Evolutionary conservation across 2,329 filamentous ascomycete species (phyloP).

Genomic region (Teratosphaeria destructans): DNA sequence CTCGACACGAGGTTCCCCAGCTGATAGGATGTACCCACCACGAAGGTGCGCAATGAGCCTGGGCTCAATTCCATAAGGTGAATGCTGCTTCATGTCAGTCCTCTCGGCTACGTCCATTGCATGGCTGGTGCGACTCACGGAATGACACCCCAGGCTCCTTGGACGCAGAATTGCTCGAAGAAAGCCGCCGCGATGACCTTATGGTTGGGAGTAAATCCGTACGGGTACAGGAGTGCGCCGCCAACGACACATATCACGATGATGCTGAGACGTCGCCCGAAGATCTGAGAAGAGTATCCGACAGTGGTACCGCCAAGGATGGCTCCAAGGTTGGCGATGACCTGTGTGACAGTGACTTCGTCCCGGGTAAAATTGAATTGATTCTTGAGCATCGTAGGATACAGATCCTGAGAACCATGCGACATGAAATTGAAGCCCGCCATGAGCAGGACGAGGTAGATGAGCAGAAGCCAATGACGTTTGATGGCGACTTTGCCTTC

Average conservation of each 20-base stretch:
- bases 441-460: slow-evolving; percentile 79
- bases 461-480: slow-evolving; percentile 68
- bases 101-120: neutral
- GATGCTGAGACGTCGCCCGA: slow-evolving; percentile 39
- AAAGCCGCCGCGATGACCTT: slow-evolving; percentile 69
- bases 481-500: slow-evolving; percentile 72
- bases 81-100: slow-evolving; percentile 31
- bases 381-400: slow-evolving; percentile 50
- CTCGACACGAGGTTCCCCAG: slow-evolving; percentile 59
- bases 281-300: slow-evolving; percentile 36
- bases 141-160: slow-evolving; percentile 28
- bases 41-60: slow-evolving; percentile 61
- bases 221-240: slow-evolving; percentile 72
- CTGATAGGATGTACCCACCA: slow-evolving; percentile 65
- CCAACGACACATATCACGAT: slow-evolving; percentile 47
- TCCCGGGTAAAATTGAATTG: slow-evolving; percentile 45
- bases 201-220: slow-evolving; percentile 56
- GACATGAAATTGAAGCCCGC: slow-evolving; percentile 89
- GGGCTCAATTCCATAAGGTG: slow-evolving; percentile 70
- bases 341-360: slow-evolving; percentile 39
- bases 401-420: slow-evolving; percentile 61
- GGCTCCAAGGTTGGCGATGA: slow-evolving; percentile 41
- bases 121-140: slow-evolving; percentile 14
- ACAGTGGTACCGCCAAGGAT: slow-evolving; percentile 37
- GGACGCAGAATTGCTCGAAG: slow-evolving; percentile 52